phyloP scores from a whole-genome alignment of 257 asterid genomes.

The Rehmannia glutinosa region DNA sequence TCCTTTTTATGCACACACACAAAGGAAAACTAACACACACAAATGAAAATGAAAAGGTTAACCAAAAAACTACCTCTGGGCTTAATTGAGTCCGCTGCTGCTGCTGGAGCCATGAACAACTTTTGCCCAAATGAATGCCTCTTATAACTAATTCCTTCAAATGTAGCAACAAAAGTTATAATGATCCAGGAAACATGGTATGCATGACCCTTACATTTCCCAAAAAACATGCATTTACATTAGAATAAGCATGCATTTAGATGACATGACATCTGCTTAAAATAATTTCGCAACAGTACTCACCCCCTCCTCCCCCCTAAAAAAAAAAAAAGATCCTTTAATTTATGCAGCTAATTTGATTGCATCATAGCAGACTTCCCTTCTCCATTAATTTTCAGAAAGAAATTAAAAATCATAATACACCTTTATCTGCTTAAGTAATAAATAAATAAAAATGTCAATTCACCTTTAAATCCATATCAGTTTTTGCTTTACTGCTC shows the following conservation, averaged over 20 bases:
- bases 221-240: slow-evolving; percentile 8
- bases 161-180: background rate
- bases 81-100: slow-evolving; percentile 39
- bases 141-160: slow-evolving; percentile 15
- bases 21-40: background rate
- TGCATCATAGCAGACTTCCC: background rate
- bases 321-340: background rate
- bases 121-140: slow-evolving; percentile 26
- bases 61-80: slow-evolving; percentile 45
- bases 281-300: background rate
- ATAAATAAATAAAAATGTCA: no score
- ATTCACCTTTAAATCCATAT: no score
- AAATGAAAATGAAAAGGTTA: no score
- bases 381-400: no score
- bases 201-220: slow-evolving; percentile 26
- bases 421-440: no score
- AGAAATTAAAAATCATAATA: no score
- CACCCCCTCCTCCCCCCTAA: no score
- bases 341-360: slow-evolving; percentile 1
- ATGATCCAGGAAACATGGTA: slow-evolving; percentile 8
- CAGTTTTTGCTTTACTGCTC: no score
- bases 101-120: slow-evolving; percentile 42
- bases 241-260: slow-evolving; percentile 9
- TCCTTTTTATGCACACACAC: background rate
- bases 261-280: background rate